Percentiles rank a stretch among this genome's conserved stretches.
phyloP scores from a whole-genome alignment of 805 yeast species.

The Ogataea salicorniae region DNA sequence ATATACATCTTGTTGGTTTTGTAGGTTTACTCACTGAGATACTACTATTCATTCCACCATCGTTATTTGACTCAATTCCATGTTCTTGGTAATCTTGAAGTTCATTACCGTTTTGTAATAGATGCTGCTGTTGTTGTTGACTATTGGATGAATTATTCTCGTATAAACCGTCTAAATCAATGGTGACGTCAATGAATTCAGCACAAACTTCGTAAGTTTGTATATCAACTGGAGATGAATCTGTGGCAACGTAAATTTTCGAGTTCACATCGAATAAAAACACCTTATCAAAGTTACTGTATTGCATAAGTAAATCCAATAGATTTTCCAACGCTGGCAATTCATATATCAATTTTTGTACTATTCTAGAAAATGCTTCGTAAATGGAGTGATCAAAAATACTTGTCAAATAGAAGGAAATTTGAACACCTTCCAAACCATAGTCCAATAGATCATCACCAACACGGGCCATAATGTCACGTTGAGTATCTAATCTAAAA shows the following conservation, averaged over 20 bases:
- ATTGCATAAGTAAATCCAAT: conserved; percentile 83
- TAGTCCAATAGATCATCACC: conserved; percentile 88
- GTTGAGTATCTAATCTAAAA: conserved; percentile 86
- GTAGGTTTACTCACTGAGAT: neutral
- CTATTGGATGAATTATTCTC: conserved; percentile 22
- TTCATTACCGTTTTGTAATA: neutral
- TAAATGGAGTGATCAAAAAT: conserved; percentile 94
- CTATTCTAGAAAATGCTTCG: conserved; percentile 91
- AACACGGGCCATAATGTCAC: conserved; percentile 94
- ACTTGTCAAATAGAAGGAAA: conserved; percentile 85
- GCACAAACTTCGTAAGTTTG: conserved; percentile 96
- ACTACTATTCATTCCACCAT: too few species aligned
- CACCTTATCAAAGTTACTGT: conserved; percentile 87
- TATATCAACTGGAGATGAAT: conserved; percentile 90
- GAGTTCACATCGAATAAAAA: conserved; percentile 88
- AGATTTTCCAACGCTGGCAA: conserved; percentile 82
- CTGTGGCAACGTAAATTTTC: conserved; percentile 93
- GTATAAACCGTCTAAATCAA: conserved; percentile 76
- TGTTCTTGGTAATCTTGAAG: neutral
- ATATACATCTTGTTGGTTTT: conserved; percentile 47
- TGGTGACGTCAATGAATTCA: conserved; percentile 91
- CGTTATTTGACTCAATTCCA: too few species aligned
- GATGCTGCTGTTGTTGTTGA: conserved; percentile 1
- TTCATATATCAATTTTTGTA: conserved; percentile 86
- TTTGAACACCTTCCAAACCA: conserved; percentile 87